Evolutionary conservation across 1,284 basidiomycete species (phyloP).

Genomic region (Polyporus tsugae): DNA sequence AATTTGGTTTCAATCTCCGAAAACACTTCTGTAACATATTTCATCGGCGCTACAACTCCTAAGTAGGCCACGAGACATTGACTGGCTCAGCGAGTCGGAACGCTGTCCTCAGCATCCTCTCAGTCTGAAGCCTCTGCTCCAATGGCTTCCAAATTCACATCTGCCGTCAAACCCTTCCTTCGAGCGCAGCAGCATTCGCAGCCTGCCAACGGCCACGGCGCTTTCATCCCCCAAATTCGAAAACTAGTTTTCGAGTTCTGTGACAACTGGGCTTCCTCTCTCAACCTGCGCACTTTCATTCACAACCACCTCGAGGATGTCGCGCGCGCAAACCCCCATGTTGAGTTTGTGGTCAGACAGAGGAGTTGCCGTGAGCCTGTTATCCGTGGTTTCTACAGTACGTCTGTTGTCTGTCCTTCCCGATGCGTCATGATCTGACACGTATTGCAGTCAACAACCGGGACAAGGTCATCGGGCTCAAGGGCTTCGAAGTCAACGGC

Average conservation of each 20-base stretch:
- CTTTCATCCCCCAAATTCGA: conserved; percentile 77
- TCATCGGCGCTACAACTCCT: conserved; percentile 7
- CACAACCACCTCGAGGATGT: conserved; percentile 66
- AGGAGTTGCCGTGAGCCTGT: conserved; percentile 78
- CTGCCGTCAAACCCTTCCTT: conserved; percentile 51
- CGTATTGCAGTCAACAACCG: conserved; percentile 69
- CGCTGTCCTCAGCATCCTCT: background rate
- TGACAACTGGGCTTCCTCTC: conserved; percentile 80
- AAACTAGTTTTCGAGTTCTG: conserved; percentile 89
- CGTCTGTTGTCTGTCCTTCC: conserved; percentile 32
- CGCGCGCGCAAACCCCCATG: conserved; percentile 77
- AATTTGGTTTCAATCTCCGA: conserved; percentile 14
- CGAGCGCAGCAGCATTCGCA: conserved; percentile 67
- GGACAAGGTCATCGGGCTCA: conserved; percentile 82
- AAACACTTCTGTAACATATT: background rate
- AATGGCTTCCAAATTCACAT: conserved; percentile 49
- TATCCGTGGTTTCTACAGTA: conserved; percentile 80
- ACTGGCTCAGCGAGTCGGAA: background rate
- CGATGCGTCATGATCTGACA: conserved; percentile 22
- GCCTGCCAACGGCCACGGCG: conserved; percentile 74
- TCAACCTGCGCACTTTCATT: conserved; percentile 74
- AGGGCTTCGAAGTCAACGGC: conserved; percentile 73
- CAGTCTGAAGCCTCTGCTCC: conserved; percentile 23
- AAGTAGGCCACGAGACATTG: conserved; percentile 1
- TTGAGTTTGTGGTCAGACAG: conserved; percentile 82